Evolutionary conservation across 2,329 filamentous ascomycete genomes (phyloP).

Genomic region (Blastomyces silverae): DNA sequence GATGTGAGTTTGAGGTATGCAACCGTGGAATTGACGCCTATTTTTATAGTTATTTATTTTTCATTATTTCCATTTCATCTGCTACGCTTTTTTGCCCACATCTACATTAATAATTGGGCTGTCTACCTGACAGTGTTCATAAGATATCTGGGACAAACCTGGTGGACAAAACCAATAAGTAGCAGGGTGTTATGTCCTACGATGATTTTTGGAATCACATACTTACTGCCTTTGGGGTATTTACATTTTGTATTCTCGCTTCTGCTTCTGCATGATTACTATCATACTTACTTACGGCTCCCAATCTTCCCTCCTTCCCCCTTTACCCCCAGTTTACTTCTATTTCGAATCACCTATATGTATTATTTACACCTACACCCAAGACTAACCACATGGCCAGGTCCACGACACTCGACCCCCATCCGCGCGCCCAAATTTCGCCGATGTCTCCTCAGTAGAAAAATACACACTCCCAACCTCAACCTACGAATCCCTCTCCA

Average conservation of each 20-base stretch:
- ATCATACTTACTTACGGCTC: background rate
- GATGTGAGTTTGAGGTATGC: constrained; percentile 41
- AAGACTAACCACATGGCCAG: constrained; percentile 41
- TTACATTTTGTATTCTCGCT: no score
- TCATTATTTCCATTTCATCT: background rate
- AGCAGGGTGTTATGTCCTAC: background rate
- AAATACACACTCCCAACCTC: constrained; percentile 85
- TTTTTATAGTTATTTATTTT: background rate
- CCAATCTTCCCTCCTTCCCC: background rate
- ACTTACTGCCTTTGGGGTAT: background rate
- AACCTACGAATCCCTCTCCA: constrained; percentile 77
- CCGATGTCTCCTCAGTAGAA: constrained; percentile 70
- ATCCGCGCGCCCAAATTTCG: constrained; percentile 68
- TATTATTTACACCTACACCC: background rate
- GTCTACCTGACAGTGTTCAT: background rate
- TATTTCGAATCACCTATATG: background rate
- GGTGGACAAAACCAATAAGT: background rate
- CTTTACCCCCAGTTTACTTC: no score
- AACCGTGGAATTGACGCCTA: background rate
- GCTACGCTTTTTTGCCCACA: background rate
- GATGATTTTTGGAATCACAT: background rate
- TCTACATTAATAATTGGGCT: background rate
- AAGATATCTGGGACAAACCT: background rate
- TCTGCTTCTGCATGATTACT: background rate
- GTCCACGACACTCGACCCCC: constrained; percentile 73